These are phyloP conservation scores for Mrakiaceae sp. DNA, from an alignment of 1,284 basidiomycete species.

Conservation along the genomic window DNA sequence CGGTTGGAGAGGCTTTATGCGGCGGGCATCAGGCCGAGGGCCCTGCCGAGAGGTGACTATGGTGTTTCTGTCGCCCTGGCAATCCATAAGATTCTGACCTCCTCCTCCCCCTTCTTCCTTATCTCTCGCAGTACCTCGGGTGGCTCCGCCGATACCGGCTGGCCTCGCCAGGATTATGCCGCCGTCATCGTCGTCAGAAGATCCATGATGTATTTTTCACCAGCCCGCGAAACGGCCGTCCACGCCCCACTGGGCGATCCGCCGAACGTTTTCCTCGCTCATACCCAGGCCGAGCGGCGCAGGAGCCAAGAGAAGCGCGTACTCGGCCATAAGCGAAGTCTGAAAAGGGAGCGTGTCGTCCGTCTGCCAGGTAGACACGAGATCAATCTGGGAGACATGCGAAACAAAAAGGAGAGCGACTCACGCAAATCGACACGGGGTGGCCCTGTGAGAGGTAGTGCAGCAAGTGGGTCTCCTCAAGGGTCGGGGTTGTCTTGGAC, in stretches of 20 bases:
- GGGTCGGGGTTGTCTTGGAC: constrained; percentile 51
- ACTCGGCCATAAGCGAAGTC: constrained; percentile 58
- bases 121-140: too few species aligned
- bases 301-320: constrained; percentile 58
- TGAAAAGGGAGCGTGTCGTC: constrained; percentile 67
- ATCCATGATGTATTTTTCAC: not conserved
- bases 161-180: too few species aligned
- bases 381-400: not conserved
- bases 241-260: constrained; percentile 53
- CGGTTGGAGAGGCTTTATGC: too few species aligned
- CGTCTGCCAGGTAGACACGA: constrained; percentile 42
- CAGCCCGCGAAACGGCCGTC: constrained; percentile 37
- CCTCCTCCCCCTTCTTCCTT: too few species aligned
- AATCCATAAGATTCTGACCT: too few species aligned
- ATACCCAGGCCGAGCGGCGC: constrained; percentile 58
- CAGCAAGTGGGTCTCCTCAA: constrained; percentile 59
- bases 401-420: constrained; percentile 26
- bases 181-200: too few species aligned
- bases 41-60: too few species aligned
- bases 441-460: constrained; percentile 53
- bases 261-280: constrained; percentile 44
- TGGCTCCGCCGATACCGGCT: too few species aligned
- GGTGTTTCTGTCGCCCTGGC: too few species aligned
- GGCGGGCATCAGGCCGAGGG: too few species aligned
- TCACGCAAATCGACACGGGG: constrained; percentile 61